Evolutionary conservation across 192 early-diverging fungal species (phyloP), one percentile per base, ranked within the genome.

Genomic region (Rhizophagus sp.): DNA sequence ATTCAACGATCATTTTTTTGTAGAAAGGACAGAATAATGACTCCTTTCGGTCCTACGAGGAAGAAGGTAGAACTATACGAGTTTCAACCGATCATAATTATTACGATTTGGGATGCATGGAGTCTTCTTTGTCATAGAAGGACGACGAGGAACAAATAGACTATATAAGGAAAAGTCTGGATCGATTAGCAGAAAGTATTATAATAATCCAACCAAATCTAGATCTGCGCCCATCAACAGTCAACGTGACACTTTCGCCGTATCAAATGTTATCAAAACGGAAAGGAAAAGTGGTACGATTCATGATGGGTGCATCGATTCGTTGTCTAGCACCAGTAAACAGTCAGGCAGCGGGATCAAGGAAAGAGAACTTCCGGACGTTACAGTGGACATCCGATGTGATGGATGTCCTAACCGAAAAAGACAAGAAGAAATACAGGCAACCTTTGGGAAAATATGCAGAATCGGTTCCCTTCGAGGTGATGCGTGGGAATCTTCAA

Each of bases 101-200:
- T 36, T 3, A 36, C 34, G 2, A 36, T 36, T 36, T 36, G 34
- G 34, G 34, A 36, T 36, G 34, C 34, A 4, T 36, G 3, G 34
- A 36, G 34, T 4, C 34, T 36, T 36, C 34, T 36, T 2, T 36
- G 34, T n/a, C n/a, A n/a, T n/a, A n/a, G n/a, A n/a, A n/a, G n/a
- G n/a, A n/a, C n/a, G 34, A 4, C 36, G 0, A 9, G 39, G 39
- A 41, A 30, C n/a, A 76, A 30, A 65, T 27, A 2, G 39, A 36
- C n/a, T 76, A 64, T 76, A 61, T 77, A 65, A 19, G n/a, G 39
- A 33, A 17, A 33, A 65, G n/a, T 27, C 75, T 77, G 75, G 63
- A 66, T 30, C 22, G 4, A 12, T 50, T 77, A 30, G 61, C 39
- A 7, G 34, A 75, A 19, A 61, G 52, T 13, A 36, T 78, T 15